Evolutionary conservation across 1,284 basidiomycete species (phyloP).

Genomic region (Cutaneotrichosporon sp.): DNA sequence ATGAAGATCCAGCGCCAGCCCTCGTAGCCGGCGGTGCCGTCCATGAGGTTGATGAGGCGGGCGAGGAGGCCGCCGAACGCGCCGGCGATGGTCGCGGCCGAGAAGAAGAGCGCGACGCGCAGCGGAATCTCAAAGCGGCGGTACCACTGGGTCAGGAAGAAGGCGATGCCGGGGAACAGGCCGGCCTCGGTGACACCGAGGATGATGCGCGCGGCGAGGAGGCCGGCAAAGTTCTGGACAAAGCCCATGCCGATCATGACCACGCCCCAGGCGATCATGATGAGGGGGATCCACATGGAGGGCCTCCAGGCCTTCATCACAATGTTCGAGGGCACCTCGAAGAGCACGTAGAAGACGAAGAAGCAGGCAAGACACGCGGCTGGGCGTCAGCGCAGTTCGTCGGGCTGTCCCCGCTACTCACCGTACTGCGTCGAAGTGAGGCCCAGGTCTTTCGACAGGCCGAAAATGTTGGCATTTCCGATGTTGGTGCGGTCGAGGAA

Average conservation of each 20-base stretch:
- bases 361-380: conserved; percentile 24
- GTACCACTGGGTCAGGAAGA: conserved; percentile 47
- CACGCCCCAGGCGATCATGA: conserved; percentile 51
- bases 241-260: conserved; percentile 54
- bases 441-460: conserved; percentile 33
- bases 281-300: conserved; percentile 38
- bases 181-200: conserved; percentile 44
- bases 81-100: conserved; percentile 48
- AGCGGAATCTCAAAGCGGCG: conserved; percentile 41
- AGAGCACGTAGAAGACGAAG: conserved; percentile 47
- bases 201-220: conserved; percentile 46
- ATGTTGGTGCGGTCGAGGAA: conserved; percentile 75
- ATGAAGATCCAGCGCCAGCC: conserved; percentile 70
- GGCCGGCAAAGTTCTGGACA: conserved; percentile 47
- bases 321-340: conserved; percentile 61
- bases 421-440: conserved; percentile 36
- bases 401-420: too few relatives aligned
- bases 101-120: conserved; percentile 48
- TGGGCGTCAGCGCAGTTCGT: too few relatives aligned
- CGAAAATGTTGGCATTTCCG: conserved; percentile 54
- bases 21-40: conserved; percentile 44
- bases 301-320: conserved; percentile 49
- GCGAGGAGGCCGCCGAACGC: conserved; percentile 53
- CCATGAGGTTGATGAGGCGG: conserved; percentile 51
- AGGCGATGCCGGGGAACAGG: conserved; percentile 47